These are phyloP conservation scores for Helminthosporium solani DNA, from an alignment of 2,329 filamentous ascomycete species.

Conservation along the genomic window DNA sequence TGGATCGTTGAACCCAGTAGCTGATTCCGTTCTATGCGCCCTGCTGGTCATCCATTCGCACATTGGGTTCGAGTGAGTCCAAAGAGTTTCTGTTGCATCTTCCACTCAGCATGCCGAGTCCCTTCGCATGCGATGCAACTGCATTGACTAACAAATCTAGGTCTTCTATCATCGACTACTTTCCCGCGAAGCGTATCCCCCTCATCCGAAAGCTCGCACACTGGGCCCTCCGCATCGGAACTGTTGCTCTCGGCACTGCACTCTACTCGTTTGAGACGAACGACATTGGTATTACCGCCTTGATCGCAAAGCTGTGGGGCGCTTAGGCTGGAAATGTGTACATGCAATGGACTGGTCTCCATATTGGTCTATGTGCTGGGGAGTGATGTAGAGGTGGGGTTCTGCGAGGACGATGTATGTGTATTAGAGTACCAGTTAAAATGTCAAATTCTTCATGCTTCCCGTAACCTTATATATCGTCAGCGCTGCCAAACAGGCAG, in stretches of 20 bases:
- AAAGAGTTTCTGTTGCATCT: no score
- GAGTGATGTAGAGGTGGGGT: not conserved
- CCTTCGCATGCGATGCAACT: not conserved
- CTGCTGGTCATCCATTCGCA: slow-evolving; percentile 88
- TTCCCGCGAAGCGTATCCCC: slow-evolving; percentile 71
- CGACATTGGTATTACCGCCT: slow-evolving; percentile 91
- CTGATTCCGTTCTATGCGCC: slow-evolving; percentile 82
- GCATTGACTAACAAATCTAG: slow-evolving; percentile 42
- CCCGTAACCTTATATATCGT: no score
- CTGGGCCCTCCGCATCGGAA: slow-evolving; percentile 78
- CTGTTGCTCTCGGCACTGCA: slow-evolving; percentile 78
- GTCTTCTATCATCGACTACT: slow-evolving; percentile 83
- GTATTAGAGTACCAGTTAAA: slow-evolving; percentile 8
- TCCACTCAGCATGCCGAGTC: no score
- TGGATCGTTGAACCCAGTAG: slow-evolving; percentile 83
- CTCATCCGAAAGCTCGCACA: slow-evolving; percentile 64
- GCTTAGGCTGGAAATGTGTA: slow-evolving; percentile 54
- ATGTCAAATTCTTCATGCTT: slow-evolving; percentile 1
- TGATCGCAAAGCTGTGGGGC: slow-evolving; percentile 84
- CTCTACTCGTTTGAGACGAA: slow-evolving; percentile 99
- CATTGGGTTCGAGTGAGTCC: slow-evolving; percentile 80
- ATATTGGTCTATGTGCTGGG: not conserved
- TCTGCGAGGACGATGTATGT: slow-evolving; percentile 8
- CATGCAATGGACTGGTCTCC: not conserved
- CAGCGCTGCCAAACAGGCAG: no score